Base-by-base conservation (phyloP, 2,329 filamentous ascomycete species). In the Pseudocercospora pini-densiflorae region DNA sequence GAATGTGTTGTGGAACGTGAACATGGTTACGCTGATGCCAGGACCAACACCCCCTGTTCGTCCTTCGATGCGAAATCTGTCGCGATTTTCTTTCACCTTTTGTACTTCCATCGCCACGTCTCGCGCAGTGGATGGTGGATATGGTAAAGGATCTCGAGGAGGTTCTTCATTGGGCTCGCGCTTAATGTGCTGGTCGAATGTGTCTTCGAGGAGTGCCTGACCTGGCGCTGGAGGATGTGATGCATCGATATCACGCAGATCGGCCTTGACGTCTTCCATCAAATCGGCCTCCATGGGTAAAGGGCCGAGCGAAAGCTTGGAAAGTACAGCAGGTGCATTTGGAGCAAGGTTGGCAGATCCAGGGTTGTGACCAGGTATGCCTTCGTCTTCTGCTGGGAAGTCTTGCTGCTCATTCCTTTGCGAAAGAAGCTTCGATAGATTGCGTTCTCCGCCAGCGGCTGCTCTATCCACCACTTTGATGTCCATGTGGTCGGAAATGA, bases 1-100 rank as follows among this genome's bases (percentile, higher is more conserved):
- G 69, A 93, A 90, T 0, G 92, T 97, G 79, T 99, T 99, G 83
- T 99, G 95, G 76, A 98, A 97, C 0, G 95, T 99, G 78, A 96
- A 97, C 92, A 98, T 98, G 83, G 92, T 95, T 24, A 96, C 90
- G 74, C 93, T 97, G 66, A 97, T 85, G 27, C 90, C 89, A 62
- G 93, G 88, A 14, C 94, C 93, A 59, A 94, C 87, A 8, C 94
- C 94, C 16, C 93, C 92, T 12, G 92, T 94, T 36, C 91, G 88
- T 21, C 90, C 88, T 66, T 97, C 92, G 64, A 98, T 94, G 76
- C 89, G 91, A 78, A 97, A 97, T 19, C 94, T 88, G 75, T 98
- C 94, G 23, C 95, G 89, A 75, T 97, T 92, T 79, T 99, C 95
- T 70, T 93, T 92, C 9, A 98, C 89, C 77, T 94, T 95, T 75